Conservation (phyloP, 2,329 filamentous ascomycete species). For the Venturiaceae sp. region DNA sequence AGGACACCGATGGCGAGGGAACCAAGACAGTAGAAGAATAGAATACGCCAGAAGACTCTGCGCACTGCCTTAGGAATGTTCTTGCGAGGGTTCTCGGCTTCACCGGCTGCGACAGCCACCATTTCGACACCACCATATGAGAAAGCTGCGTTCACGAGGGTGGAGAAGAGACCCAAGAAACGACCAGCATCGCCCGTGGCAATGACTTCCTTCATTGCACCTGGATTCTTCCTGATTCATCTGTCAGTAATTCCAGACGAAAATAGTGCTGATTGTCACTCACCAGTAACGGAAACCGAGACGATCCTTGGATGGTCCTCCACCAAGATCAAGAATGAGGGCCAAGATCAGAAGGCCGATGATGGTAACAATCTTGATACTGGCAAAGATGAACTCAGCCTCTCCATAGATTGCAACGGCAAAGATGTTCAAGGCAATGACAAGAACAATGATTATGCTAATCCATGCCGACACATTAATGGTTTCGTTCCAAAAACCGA, state of each 20-base stretch:
- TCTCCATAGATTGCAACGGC: constrained; percentile 67
- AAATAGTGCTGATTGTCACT: not conserved
- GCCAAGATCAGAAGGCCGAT: constrained; percentile 65
- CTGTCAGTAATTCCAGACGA: not conserved
- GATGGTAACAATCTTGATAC: constrained; percentile 64
- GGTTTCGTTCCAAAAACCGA: constrained; percentile 59
- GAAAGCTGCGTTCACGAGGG: constrained; percentile 60
- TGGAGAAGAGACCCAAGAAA: constrained; percentile 61
- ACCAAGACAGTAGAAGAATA: constrained; percentile 53
- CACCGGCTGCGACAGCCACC: constrained; percentile 73
- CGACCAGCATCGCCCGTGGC: constrained; percentile 52
- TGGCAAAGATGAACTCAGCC: constrained; percentile 56
- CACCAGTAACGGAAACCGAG: constrained; percentile 65
- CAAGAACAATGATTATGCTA: constrained; percentile 36
- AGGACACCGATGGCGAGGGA: constrained; percentile 62
- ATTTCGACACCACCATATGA: constrained; percentile 65
- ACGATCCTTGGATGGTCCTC: constrained; percentile 58
- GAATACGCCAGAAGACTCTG: constrained; percentile 67
- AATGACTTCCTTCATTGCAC: constrained; percentile 57
- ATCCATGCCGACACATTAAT: constrained; percentile 9
- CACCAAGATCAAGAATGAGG: constrained; percentile 71
- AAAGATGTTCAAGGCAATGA: constrained; percentile 60
- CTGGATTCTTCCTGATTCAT: constrained; percentile 40
- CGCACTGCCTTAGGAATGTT: constrained; percentile 64
- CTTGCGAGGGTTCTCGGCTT: constrained; percentile 62